Percentiles rank a stretch among this genome's conserved stretches.
These are phyloP conservation scores for Multifurca ochricompacta DNA, from an alignment of 768 basidiomycete species.

Conservation along the genomic window DNA sequence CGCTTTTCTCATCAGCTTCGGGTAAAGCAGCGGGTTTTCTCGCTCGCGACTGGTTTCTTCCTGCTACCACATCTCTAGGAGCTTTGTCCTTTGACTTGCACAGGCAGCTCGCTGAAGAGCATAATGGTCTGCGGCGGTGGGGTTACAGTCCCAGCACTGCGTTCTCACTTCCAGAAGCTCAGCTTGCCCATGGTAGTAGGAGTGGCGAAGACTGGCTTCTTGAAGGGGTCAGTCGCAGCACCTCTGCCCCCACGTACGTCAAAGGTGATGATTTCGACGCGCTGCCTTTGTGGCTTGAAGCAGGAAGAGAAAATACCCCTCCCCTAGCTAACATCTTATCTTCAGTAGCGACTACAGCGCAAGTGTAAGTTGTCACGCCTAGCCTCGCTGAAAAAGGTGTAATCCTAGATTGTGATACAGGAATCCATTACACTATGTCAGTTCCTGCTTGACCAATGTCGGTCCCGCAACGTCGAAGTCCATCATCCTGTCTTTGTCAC, in stretches of 20 bases:
- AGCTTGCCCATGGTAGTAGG: background rate
- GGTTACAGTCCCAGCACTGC: slow-evolving; percentile 32
- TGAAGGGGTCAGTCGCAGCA: slow-evolving; percentile 23
- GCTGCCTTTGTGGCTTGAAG: slow-evolving; percentile 10
- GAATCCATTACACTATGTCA: slow-evolving; percentile 27
- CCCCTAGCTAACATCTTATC: slow-evolving; percentile 20
- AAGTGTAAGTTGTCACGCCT: slow-evolving; percentile 24
- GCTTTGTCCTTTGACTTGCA: slow-evolving; percentile 27
- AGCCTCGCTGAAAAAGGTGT: background rate
- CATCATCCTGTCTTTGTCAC: slow-evolving; percentile 22
- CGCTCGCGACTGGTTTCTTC: slow-evolving; percentile 30
- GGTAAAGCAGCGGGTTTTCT: slow-evolving; percentile 35
- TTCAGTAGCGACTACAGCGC: slow-evolving; percentile 25
- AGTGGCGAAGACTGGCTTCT: slow-evolving; percentile 27
- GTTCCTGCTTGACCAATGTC: slow-evolving; percentile 28
- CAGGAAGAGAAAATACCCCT: background rate
- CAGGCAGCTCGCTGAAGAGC: slow-evolving; percentile 30
- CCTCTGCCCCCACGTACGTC: slow-evolving; percentile 10
- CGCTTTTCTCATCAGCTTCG: slow-evolving; percentile 32
- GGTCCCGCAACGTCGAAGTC: slow-evolving; percentile 24
- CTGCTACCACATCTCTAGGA: slow-evolving; percentile 16
- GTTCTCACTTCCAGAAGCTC: slow-evolving; percentile 23
- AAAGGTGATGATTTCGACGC: no score
- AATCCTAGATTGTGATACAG: slow-evolving; percentile 11
- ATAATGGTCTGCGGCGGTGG: slow-evolving; percentile 33